A percentile compares a stretch with the other conserved stretches of the same genome.
phyloP scores from a whole-genome alignment of 345 rosid genomes.

The Populus ilicifolia region DNA sequence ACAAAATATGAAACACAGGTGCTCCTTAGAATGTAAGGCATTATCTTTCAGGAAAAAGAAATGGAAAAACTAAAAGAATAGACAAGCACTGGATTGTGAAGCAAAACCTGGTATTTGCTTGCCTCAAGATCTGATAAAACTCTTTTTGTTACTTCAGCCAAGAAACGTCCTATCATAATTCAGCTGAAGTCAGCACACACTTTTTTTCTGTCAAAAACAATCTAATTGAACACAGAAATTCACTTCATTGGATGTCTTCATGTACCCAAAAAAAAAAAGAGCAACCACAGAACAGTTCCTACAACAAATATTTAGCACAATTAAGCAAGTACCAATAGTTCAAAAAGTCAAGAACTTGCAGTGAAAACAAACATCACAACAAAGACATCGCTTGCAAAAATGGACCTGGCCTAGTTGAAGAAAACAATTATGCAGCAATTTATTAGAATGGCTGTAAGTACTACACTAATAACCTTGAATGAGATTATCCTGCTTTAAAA shows the following conservation, averaged over 20 bases:
- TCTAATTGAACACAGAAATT: background rate
- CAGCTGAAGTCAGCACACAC: constrained; percentile 9
- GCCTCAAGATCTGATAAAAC: constrained; percentile 53
- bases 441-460: background rate
- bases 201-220: background rate
- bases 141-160: constrained; percentile 51
- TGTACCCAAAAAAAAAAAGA: background rate
- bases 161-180: constrained; percentile 42
- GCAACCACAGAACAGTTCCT: background rate
- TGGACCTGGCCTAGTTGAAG: no score
- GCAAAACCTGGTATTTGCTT: constrained; percentile 49
- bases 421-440: background rate
- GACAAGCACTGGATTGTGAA: background rate
- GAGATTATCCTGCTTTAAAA: constrained; percentile 55
- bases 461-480: constrained; percentile 38
- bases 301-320: background rate
- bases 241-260: background rate
- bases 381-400: background rate
- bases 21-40: no score
- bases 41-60: background rate
- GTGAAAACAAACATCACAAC: background rate
- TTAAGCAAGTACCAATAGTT: background rate
- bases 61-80: background rate
- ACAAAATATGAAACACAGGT: background rate
- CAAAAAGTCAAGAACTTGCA: background rate